Conservation (phyloP, 495 filamentous ascomycete genomes). For the Hypoxylon perforatum region DNA sequence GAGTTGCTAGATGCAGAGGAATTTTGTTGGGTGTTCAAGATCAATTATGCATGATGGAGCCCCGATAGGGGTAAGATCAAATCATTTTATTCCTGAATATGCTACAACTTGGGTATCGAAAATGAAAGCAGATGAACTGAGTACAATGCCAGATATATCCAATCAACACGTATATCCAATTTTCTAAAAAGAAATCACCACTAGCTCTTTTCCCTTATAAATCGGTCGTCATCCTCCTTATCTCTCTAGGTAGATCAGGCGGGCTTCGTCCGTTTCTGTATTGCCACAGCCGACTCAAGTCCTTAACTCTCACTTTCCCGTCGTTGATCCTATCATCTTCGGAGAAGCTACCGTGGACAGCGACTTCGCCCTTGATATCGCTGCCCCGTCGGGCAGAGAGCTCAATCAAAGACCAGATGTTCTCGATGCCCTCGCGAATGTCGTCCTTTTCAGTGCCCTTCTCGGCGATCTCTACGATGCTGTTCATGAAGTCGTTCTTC, state of each 20-base stretch:
- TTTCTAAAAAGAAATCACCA: neutral
- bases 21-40: constrained; percentile 64
- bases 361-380: constrained; percentile 44
- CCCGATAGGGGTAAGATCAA: neutral
- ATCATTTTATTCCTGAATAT: neutral
- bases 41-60: constrained; percentile 45
- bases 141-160: neutral
- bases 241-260: constrained; percentile 44
- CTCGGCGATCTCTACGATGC: constrained; percentile 55
- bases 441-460: constrained; percentile 51
- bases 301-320: constrained; percentile 65
- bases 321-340: constrained; percentile 32
- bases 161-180: constrained; percentile 2
- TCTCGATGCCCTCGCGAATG: constrained; percentile 52
- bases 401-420: constrained; percentile 45
- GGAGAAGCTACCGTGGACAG: constrained; percentile 46
- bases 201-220: constrained; percentile 12
- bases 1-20: constrained; percentile 52
- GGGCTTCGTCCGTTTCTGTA: constrained; percentile 77
- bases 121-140: no score
- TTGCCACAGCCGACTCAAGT: constrained; percentile 77
- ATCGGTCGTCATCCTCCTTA: constrained; percentile 30
- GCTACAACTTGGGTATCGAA: no score
- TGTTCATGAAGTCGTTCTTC: constrained; percentile 68
- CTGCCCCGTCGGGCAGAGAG: constrained; percentile 30